phyloP scores from a whole-genome alignment of 768 basidiomycete genomes.

The Cystobasidium onofrii region DNA sequence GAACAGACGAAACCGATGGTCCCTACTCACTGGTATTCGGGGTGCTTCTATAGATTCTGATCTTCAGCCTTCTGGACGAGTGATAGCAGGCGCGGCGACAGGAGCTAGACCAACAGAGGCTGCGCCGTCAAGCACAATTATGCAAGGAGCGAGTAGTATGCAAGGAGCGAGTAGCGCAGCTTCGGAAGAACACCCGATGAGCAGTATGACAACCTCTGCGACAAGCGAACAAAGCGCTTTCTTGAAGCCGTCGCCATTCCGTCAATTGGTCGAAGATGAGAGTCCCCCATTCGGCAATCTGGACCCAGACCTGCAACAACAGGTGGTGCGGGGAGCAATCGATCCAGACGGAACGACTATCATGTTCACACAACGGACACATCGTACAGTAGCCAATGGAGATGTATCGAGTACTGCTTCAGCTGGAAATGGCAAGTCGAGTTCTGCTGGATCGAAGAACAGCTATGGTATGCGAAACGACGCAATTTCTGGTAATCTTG shows the following conservation, averaged over 20 bases:
- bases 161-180: background rate
- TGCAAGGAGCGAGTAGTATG: background rate
- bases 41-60: background rate
- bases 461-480: background rate
- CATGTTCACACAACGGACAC: conserved; percentile 5
- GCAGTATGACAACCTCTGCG: background rate
- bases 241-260: background rate
- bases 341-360: conserved; percentile 29
- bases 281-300: conserved; percentile 21
- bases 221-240: background rate
- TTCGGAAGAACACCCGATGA: background rate
- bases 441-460: background rate
- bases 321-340: background rate
- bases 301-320: background rate
- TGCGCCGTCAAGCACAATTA: background rate
- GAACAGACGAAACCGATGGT: conserved; percentile 30
- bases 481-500: conserved; percentile 57
- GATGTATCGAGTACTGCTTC: conserved; percentile 1
- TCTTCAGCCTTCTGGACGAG: background rate
- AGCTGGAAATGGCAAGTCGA: background rate
- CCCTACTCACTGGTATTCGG: conserved; percentile 4
- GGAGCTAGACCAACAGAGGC: background rate
- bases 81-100: background rate
- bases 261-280: background rate
- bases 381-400: background rate